These are phyloP conservation scores for Backusella australiensis DNA, from an alignment of 192 early-diverging fungal genomes.

Conservation along the genomic window DNA sequence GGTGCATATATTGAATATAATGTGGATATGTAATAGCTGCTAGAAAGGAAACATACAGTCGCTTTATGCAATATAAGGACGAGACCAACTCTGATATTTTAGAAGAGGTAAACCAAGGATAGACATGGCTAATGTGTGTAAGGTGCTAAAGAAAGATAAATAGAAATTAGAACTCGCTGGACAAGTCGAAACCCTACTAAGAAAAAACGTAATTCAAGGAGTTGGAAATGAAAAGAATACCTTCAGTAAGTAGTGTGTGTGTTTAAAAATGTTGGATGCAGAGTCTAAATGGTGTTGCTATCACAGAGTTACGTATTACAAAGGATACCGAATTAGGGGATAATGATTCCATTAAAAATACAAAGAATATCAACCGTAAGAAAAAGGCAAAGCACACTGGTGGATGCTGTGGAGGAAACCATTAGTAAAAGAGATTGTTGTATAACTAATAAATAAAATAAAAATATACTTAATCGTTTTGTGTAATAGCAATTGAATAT, in stretches of 20 bases:
- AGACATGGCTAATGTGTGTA: too few relatives aligned
- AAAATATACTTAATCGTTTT: not conserved
- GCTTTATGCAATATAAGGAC: slow-evolving; percentile 30
- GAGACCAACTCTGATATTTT: slow-evolving; percentile 28
- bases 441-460: not conserved
- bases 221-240: slow-evolving; percentile 16
- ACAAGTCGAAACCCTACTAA: slow-evolving; percentile 26
- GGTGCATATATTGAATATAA: not conserved
- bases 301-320: slow-evolving; percentile 25
- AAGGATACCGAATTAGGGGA: slow-evolving; percentile 35
- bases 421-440: not conserved
- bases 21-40: slow-evolving; percentile 15
- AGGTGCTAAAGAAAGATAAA: not conserved
- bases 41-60: slow-evolving; percentile 22
- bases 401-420: slow-evolving; percentile 22
- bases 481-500: not conserved
- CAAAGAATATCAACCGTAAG: slow-evolving; percentile 27
- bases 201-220: slow-evolving; percentile 29
- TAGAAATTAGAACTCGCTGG: slow-evolving; percentile 32
- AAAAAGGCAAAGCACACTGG: slow-evolving; percentile 5
- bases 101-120: slow-evolving; percentile 20
- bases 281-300: not conserved
- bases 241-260: slow-evolving; percentile 13
- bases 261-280: not conserved
- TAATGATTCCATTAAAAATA: slow-evolving; percentile 33